Conservation (phyloP, 805 yeast species). For the Yamadazyma sp. region DNA sequence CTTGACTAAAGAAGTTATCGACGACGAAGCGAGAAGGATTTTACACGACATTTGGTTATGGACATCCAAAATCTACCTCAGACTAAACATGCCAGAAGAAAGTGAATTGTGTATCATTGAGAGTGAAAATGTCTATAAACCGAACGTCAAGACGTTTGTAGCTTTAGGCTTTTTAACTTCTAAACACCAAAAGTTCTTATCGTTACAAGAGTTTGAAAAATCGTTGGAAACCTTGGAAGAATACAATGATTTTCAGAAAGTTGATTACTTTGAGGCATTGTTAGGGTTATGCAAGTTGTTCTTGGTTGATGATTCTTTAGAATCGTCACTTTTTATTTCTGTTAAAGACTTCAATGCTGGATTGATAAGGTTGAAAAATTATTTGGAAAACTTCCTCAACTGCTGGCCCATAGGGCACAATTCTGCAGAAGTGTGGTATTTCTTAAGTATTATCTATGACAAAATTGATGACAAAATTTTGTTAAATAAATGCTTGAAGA, state of each 20-base stretch:
- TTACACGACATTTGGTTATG: conserved; percentile 74
- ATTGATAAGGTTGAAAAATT: conserved; percentile 51
- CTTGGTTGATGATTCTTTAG: conserved; percentile 38
- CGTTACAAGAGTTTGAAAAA: conserved; percentile 65
- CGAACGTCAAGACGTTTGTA: conserved; percentile 50
- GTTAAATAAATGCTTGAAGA: conserved; percentile 54
- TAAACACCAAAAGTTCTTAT: conserved; percentile 42
- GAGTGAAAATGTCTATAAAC: conserved; percentile 52
- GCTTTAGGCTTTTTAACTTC: conserved; percentile 49
- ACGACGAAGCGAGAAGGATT: conserved; percentile 25
- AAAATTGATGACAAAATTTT: conserved; percentile 49
- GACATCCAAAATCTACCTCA: conserved; percentile 63
- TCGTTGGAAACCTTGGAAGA: conserved; percentile 48
- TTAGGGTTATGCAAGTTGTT: conserved; percentile 56
- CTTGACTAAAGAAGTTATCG: conserved; percentile 2
- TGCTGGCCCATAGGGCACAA: conserved; percentile 43
- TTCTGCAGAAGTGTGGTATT: conserved; percentile 66
- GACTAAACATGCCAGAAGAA: conserved; percentile 53
- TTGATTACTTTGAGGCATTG: conserved; percentile 50
- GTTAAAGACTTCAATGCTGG: conserved; percentile 60
- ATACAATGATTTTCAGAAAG: conserved; percentile 22
- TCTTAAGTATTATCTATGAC: conserved; percentile 63
- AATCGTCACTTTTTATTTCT: conserved; percentile 47
- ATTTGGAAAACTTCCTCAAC: conserved; percentile 37
- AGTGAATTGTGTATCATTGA: conserved; percentile 73